A percentile compares a stretch with the other conserved stretches of the same genome.
Evolutionary conservation across 2,329 filamentous ascomycete genomes (phyloP).

Genomic region (Curvularia lunata): DNA sequence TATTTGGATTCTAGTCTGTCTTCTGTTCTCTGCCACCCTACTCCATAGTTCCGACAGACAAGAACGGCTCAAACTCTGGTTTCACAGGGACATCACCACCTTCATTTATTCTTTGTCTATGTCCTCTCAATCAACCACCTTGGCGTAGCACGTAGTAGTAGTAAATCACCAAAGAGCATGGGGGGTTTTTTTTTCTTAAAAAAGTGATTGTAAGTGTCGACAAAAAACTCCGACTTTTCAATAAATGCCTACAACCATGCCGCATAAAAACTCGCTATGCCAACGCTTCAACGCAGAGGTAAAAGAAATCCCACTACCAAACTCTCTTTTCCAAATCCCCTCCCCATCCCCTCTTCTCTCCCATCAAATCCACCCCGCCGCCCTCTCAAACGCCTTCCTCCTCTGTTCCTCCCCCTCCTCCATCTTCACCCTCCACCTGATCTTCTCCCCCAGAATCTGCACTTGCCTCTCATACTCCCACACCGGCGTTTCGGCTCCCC

Average conservation of each 20-base stretch:
- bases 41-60: background rate
- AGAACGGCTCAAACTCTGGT: background rate
- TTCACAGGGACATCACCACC: background rate
- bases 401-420: slow-evolving; percentile 22
- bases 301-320: background rate
- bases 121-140: background rate
- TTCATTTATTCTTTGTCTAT: background rate
- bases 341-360: background rate
- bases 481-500: slow-evolving; percentile 64
- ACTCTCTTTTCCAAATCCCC: background rate
- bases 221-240: background rate
- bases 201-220: background rate
- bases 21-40: background rate
- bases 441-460: slow-evolving; percentile 38
- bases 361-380: background rate
- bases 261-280: background rate
- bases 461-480: slow-evolving; percentile 55
- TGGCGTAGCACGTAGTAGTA: background rate
- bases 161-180: background rate
- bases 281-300: background rate
- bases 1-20: background rate
- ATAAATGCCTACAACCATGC: background rate
- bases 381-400: slow-evolving; percentile 21
- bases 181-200: too few relatives aligned
- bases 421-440: slow-evolving; percentile 30